A percentile compares a stretch with the other conserved stretches of the same genome.
phyloP scores from a whole-genome alignment of 2,329 filamentous ascomycete species.

The Basipetospora chlamydospora region DNA sequence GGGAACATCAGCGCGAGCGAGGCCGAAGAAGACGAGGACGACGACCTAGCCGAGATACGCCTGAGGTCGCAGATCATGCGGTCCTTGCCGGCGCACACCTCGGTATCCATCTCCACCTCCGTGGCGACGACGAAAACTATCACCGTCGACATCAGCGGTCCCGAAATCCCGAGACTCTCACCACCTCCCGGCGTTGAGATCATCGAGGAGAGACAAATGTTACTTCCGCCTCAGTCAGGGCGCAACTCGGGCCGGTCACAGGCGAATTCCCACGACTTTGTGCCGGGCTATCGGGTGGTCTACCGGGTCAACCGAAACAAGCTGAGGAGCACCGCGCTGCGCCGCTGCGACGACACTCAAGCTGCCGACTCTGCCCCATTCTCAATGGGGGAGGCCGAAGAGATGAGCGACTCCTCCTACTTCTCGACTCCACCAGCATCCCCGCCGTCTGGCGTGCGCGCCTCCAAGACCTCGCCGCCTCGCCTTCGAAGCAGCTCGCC shows the following conservation, averaged over 20 bases:
- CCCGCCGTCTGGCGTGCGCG: too few relatives aligned
- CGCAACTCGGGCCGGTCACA: conserved; percentile 7
- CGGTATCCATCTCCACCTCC: conserved; percentile 45
- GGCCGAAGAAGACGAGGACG: conserved; percentile 30
- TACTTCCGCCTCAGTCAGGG: neutral
- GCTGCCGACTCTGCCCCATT: conserved; percentile 12
- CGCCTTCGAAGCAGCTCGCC: neutral
- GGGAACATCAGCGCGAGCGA: conserved; percentile 13
- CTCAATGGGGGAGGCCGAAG: conserved; percentile 15
- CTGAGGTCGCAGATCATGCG: conserved; percentile 40
- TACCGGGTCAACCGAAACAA: conserved; percentile 43
- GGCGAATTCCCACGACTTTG: conserved; percentile 10
- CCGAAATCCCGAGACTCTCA: conserved; percentile 32
- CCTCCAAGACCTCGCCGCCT: neutral
- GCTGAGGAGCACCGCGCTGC: conserved; percentile 25
- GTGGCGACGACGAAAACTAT: conserved; percentile 48
- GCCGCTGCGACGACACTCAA: conserved; percentile 17
- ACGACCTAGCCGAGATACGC: conserved; percentile 19
- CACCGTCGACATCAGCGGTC: conserved; percentile 46
- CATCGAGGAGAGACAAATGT: conserved; percentile 31
- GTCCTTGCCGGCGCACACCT: conserved; percentile 38
- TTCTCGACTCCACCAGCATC: neutral
- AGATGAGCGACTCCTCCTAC: neutral
- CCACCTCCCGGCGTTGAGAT: conserved; percentile 45
- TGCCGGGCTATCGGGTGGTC: conserved; percentile 37